Evolutionary conservation across 2,329 filamentous ascomycete species (phyloP), one percentile per base, ranked within the genome.

Genomic region (Colletotrichum lindemuthianum): DNA sequence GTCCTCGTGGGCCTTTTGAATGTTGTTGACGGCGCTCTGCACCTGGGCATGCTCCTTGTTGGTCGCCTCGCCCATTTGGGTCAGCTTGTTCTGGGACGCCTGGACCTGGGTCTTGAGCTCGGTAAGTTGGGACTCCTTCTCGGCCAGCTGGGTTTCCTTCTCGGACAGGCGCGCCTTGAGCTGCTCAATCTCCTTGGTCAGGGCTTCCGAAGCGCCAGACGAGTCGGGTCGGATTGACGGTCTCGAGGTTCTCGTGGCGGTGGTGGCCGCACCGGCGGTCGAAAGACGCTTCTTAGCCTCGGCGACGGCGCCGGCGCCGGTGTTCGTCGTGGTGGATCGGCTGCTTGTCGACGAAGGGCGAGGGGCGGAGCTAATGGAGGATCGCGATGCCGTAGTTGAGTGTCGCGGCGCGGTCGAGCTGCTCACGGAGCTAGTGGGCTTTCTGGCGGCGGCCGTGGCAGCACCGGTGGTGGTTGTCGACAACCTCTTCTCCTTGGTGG

Each of bases 211-310:
- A 39, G 79, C 74, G 45, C 77, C 76, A 15, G 72, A 73, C 13
- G 79, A 70, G n/a, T 72, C 74, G 10, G 73, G 72, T n/a, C 73
- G 71, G 55, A 75, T 58, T 8, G 76, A 82, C 6, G 79, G 71
- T 33, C 81, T 80, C n/a, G 79, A 60, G 6, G 77, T 73, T 67
- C 84, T 82, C 56, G 79, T 60, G 3, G 78, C 67, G 4, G 80
- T 72, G 39, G 77, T 71, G 10, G 77, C 57, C 12, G 81, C 71
- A 2, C 75, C 72, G 34, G 82, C 78, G 1, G 80, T 80, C 9
- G 87, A 88, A 15, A 89, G 75, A 36, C 87, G 81, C 77, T 88
- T 90, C 72, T 82, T 86, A 15, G 82, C 79, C 47, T 86, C 81
- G 41, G 82, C 77, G 2, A 81, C 78, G 7, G 78, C 65, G 33